Base-by-base conservation (phyloP, 1,284 basidiomycete genomes). In the Cryptococcus sp. region DNA sequence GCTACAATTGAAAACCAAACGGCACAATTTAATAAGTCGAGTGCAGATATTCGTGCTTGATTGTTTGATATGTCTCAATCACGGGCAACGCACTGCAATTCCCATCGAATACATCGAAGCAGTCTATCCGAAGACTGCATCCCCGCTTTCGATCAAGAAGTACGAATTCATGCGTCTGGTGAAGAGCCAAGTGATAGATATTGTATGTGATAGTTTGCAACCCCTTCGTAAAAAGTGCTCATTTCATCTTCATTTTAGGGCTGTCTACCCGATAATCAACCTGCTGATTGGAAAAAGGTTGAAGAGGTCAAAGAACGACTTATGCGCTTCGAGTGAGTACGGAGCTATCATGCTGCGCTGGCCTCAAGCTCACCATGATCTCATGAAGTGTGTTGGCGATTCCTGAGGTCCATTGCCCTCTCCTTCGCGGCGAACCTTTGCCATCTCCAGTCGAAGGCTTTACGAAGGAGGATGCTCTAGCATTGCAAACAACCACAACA, bases 31-130 rank as follows among this genome's bases (percentile, higher is more conserved):
- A 1, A 22, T 15, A 16, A 19, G 11, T 4, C n/a, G 43, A 44
- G 11, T 29, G 10, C 23, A 63, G 61, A 58, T 63, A 15, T 73
- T 69, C 53, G 60, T 65, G 5, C 57, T 74, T 13, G 74, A 76
- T 50, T 70, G 70, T 45, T 54, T 75, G 20, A 61, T 75, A 37
- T 68, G 68, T 19, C 67, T 75, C 48, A 75, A 72, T 51, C 73
- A 75, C 50, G 70, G 70, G 8, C 74, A 75, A 50, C 55, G 70
- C 11, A 68, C 65, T 11, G 70, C 67, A 1, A 69, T 75, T 37
- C 62, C 64, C 4, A 44, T 73, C 15, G 72, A 75, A 38, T 70
- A 59, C 57, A 65, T 76, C 43, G 74, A 76, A 49, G 61, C 69
- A 6, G 53, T 59, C 3, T 69, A 71, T 45, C 73, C 74, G 4